phyloP scores from a whole-genome alignment of 1,284 basidiomycete species.

The Cryptococcus maquisensis region DNA sequence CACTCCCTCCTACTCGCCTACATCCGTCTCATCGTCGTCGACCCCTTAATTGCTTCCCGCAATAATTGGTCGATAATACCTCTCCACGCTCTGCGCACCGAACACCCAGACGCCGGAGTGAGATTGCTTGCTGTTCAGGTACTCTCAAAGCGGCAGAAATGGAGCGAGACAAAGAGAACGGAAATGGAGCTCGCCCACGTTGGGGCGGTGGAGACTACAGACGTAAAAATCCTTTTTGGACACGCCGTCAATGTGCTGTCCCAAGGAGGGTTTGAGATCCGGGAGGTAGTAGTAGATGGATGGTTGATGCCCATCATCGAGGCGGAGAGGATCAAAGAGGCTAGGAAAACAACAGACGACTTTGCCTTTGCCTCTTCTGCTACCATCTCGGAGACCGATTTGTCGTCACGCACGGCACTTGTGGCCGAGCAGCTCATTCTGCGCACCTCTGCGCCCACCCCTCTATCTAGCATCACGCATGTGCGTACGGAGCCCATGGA shows the following conservation, averaged over 20 bases:
- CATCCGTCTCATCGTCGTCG: conserved; percentile 70
- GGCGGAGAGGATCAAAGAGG: conserved; percentile 57
- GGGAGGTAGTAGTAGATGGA: conserved; percentile 57
- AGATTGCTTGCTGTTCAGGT: conserved; percentile 70
- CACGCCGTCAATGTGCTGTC: conserved; percentile 10
- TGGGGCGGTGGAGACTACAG: conserved; percentile 60
- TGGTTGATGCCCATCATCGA: conserved; percentile 75
- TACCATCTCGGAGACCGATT: conserved; percentile 50
- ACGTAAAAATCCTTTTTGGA: conserved; percentile 45
- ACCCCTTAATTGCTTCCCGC: conserved; percentile 61
- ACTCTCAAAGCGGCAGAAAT: conserved; percentile 66
- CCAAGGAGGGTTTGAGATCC: conserved; percentile 25
- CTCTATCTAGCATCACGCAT: conserved; percentile 48
- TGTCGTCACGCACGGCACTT: conserved; percentile 43
- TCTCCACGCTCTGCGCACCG: conserved; percentile 43
- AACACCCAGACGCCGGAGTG: conserved; percentile 61
- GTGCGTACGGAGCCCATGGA: conserved; percentile 65
- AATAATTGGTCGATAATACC: conserved; percentile 64
- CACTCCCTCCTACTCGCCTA: conserved; percentile 71
- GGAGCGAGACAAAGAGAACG: conserved; percentile 69
- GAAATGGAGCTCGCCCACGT: conserved; percentile 61
- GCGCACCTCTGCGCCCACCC: conserved; percentile 54
- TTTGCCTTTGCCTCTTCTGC: not conserved
- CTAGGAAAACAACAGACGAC: conserved; percentile 51
- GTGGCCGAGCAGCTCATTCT: conserved; percentile 21